Evolutionary conservation across 2,329 filamentous ascomycete genomes (phyloP).

Genomic region (Fusarium floridanum): DNA sequence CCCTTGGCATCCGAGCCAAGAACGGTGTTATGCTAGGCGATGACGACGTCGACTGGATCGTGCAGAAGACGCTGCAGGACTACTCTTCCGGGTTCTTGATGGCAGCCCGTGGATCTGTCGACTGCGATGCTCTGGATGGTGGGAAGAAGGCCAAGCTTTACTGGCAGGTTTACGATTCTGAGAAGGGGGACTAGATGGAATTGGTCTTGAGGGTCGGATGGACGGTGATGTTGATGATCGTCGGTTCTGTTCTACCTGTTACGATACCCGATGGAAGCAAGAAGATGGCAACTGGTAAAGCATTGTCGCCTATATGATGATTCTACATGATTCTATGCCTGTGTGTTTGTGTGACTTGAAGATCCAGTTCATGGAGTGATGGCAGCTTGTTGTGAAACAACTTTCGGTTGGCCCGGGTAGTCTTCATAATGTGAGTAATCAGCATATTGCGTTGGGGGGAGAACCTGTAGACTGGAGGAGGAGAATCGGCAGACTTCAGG

Average conservation of each 20-base stretch:
- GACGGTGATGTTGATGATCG: conserved; percentile 16
- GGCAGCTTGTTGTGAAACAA: neutral
- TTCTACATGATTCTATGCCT: neutral
- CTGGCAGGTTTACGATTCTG: conserved; percentile 36
- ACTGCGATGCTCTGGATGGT: conserved; percentile 23
- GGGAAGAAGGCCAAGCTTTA: conserved; percentile 26
- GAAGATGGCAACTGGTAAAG: conserved; percentile 7
- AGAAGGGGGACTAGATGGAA: neutral
- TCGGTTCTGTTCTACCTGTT: conserved; percentile 15
- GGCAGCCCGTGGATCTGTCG: conserved; percentile 30
- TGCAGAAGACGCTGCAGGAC: conserved; percentile 30
- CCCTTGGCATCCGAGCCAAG: conserved; percentile 44
- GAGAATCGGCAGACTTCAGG: neutral
- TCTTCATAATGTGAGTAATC: neutral
- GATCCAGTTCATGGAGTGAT: neutral
- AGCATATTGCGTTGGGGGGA: neutral
- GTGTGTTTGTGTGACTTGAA: neutral
- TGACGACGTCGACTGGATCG: conserved; percentile 31
- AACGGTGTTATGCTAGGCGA: conserved; percentile 28
- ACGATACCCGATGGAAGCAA: conserved; percentile 33
- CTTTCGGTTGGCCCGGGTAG: neutral
- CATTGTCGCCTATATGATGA: conserved; percentile 12
- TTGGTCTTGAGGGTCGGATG: conserved; percentile 20
- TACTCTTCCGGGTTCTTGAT: conserved; percentile 32
- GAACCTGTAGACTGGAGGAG: too few species aligned